Percentiles rank a stretch among this genome's conserved stretches.
Evolutionary conservation across 352 stramenopile species (phyloP).

Genomic region (Globisporangium nunn): DNA sequence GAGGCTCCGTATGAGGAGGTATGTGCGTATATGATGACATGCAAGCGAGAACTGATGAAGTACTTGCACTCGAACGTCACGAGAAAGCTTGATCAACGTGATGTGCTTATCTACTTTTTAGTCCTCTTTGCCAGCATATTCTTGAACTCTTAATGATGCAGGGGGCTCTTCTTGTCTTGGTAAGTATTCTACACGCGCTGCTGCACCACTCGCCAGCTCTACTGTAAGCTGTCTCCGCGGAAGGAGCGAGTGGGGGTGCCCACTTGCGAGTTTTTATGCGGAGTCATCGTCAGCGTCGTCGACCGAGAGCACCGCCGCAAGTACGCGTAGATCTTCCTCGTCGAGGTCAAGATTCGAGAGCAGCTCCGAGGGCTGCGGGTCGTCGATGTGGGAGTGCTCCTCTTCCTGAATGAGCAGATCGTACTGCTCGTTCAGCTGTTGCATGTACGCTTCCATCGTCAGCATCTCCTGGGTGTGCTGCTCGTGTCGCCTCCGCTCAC

Average conservation of each 20-base stretch:
- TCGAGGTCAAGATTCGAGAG: not conserved
- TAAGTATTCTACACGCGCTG: not conserved
- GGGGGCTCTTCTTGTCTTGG: not conserved
- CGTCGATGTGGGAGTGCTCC: not conserved
- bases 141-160: too few relatives aligned
- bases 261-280: not conserved
- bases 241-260: too few relatives aligned
- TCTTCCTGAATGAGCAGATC: not conserved
- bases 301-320: slow-evolving; percentile 2
- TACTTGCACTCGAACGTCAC: too few relatives aligned
- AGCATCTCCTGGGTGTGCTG: slow-evolving; percentile 1
- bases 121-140: too few relatives aligned
- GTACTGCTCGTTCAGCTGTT: slow-evolving; percentile 8
- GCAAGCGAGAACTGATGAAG: too few relatives aligned
- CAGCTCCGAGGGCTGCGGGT: slow-evolving; percentile 2
- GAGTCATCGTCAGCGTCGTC: not conserved
- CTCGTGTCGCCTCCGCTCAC: slow-evolving; percentile 26
- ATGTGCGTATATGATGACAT: too few relatives aligned
- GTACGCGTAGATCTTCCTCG: slow-evolving; percentile 7
- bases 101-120: too few relatives aligned
- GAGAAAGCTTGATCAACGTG: too few relatives aligned
- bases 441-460: slow-evolving; percentile 8
- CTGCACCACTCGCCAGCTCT: not conserved
- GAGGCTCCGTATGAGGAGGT: too few relatives aligned
- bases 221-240: too few relatives aligned